These are phyloP conservation scores for Auxenochlorella pyrenoidosa DNA, from an alignment of 139 green algal genomes.

Conservation along the genomic window DNA sequence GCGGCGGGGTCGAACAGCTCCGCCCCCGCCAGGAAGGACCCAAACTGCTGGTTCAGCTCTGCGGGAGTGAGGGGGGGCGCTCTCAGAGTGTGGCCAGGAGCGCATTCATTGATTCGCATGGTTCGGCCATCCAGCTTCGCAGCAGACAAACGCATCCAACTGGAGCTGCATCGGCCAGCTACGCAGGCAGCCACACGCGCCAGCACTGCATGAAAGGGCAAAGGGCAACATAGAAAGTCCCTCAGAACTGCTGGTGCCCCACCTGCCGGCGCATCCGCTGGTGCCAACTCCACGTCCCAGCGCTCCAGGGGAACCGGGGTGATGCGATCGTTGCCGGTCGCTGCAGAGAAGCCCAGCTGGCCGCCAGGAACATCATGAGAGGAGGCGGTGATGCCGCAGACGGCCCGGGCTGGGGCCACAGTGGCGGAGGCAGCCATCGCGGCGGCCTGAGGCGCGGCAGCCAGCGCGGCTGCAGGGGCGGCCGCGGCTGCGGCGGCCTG, in stretches of 20 bases:
- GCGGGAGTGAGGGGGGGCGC: too few relatives aligned
- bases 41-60: constrained; percentile 63
- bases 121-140: too few relatives aligned
- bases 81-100: too few relatives aligned
- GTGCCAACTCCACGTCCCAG: constrained; percentile 58
- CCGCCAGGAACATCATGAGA: constrained; percentile 42
- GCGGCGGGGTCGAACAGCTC: constrained; percentile 65
- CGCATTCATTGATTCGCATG: too few relatives aligned
- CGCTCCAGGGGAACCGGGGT: constrained; percentile 55
- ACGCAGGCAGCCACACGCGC: background rate
- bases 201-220: too few relatives aligned
- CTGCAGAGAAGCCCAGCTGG: constrained; percentile 24
- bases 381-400: constrained; percentile 29
- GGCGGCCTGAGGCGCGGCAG: background rate
- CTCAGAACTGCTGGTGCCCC: background rate
- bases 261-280: constrained; percentile 27
- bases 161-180: background rate
- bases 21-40: constrained; percentile 60
- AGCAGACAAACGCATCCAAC: too few relatives aligned
- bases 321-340: constrained; percentile 45
- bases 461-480: background rate
- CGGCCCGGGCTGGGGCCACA: background rate
- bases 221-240: background rate
- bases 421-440: background rate
- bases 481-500: background rate